These are phyloP conservation scores for Hypoxylon intermedium DNA, from an alignment of 495 filamentous ascomycete species.

Conservation along the genomic window DNA sequence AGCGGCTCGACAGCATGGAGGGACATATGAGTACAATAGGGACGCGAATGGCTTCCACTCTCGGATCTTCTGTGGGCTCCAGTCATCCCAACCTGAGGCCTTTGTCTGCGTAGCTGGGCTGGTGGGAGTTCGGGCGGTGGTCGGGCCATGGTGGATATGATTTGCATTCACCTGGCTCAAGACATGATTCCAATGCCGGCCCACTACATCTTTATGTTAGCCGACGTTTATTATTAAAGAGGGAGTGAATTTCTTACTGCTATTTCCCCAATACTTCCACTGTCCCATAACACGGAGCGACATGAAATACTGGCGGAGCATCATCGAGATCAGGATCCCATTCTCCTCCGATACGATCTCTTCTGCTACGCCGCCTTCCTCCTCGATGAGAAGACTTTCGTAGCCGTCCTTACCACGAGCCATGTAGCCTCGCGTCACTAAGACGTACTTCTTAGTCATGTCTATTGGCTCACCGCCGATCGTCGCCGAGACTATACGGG, in stretches of 20 bases:
- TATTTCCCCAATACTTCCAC: conserved; percentile 71
- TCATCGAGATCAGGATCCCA: conserved; percentile 80
- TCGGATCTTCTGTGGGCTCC: conserved; percentile 54
- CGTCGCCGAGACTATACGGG: conserved; percentile 67
- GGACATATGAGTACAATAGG: conserved; percentile 48
- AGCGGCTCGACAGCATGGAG: conserved; percentile 53
- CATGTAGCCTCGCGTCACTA: conserved; percentile 87
- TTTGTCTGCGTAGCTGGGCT: conserved; percentile 21
- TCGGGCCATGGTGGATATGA: conserved; percentile 48
- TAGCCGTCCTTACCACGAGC: conserved; percentile 86
- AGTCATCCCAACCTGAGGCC: conserved; percentile 49
- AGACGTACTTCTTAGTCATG: conserved; percentile 63
- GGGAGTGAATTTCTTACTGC: conserved; percentile 45
- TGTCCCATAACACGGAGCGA: conserved; percentile 76
- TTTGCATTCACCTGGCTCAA: conserved; percentile 59
- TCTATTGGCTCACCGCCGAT: conserved; percentile 68
- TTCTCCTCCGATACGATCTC: conserved; percentile 84
- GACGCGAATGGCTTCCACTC: conserved; percentile 45
- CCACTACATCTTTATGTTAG: conserved; percentile 44
- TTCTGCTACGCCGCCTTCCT: conserved; percentile 74
- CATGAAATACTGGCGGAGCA: conserved; percentile 89
- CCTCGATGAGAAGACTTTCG: conserved; percentile 68
- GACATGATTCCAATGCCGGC: conserved; percentile 67
- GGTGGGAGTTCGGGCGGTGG: conserved; percentile 39
- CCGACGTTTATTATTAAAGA: not conserved